These are phyloP conservation scores for Penicillium psychrofluorescens DNA, from an alignment of 495 filamentous ascomycete genomes.

Conservation along the genomic window DNA sequence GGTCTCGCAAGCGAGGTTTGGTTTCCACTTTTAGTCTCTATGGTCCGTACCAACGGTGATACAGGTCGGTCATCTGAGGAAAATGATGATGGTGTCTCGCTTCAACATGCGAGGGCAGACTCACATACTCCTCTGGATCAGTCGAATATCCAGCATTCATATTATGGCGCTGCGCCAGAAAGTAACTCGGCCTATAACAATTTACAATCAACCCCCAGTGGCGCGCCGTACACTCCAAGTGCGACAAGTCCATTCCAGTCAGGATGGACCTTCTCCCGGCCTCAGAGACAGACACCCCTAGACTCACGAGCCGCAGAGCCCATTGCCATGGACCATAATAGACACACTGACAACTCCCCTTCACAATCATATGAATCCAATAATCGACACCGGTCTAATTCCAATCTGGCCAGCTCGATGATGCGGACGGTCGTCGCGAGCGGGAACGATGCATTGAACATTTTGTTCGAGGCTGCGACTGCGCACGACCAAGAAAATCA, in stretches of 20 bases:
- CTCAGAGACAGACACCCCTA: too few species aligned
- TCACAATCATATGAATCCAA: constrained; percentile 8
- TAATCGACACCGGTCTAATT: constrained; percentile 21
- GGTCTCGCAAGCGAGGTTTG: constrained; percentile 31
- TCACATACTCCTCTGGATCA: neutral
- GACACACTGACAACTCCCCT: constrained; percentile 3
- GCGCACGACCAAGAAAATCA: constrained; percentile 25
- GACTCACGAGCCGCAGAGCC: too few species aligned
- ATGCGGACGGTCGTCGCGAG: constrained; percentile 43
- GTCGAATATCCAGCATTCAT: too few species aligned
- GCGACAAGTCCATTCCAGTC: neutral
- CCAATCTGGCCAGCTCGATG: constrained; percentile 34
- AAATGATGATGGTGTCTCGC: constrained; percentile 7
- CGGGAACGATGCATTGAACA: constrained; percentile 47
- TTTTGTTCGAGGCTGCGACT: constrained; percentile 46
- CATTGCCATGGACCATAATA: too few species aligned
- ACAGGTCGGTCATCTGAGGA: constrained; percentile 12
- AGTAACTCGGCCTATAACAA: too few species aligned
- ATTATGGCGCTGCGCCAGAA: too few species aligned
- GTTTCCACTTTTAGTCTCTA: too few species aligned
- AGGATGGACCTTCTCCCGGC: neutral
- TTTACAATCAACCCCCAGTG: too few species aligned
- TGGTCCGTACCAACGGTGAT: neutral
- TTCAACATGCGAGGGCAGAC: neutral
- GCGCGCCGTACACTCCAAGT: too few species aligned